These are phyloP conservation scores for Metschnikowia picachoensis DNA, from an alignment of 805 yeast genomes.

Conservation along the genomic window DNA sequence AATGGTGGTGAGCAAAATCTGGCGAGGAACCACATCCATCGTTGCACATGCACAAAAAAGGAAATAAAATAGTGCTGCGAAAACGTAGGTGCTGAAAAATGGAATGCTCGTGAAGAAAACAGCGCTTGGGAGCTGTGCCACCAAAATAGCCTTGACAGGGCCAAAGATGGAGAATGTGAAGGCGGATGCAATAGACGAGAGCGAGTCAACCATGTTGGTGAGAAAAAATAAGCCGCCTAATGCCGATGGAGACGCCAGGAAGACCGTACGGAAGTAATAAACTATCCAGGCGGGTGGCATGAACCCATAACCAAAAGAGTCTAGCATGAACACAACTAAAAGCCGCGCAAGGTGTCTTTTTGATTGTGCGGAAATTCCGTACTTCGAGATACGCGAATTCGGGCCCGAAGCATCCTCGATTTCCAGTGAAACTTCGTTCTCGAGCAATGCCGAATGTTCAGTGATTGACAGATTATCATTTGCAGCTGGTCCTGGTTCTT, in stretches of 20 bases:
- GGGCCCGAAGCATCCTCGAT: background rate
- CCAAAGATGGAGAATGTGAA: constrained; percentile 63
- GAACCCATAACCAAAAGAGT: constrained; percentile 84
- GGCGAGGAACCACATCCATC: constrained; percentile 93
- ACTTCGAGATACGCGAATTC: constrained; percentile 9
- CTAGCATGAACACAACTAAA: constrained; percentile 67
- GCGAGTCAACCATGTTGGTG: constrained; percentile 58
- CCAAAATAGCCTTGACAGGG: constrained; percentile 70
- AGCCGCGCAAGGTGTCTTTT: constrained; percentile 43
- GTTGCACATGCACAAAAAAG: constrained; percentile 48
- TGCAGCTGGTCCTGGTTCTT: background rate
- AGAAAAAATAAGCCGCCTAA: constrained; percentile 67
- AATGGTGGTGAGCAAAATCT: constrained; percentile 67
- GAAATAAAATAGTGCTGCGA: constrained; percentile 57
- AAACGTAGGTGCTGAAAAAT: constrained; percentile 20
- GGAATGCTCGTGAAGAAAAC: constrained; percentile 47
- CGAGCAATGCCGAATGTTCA: constrained; percentile 7
- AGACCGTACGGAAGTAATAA: constrained; percentile 65
- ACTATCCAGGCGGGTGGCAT: constrained; percentile 89
- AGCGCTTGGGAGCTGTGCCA: constrained; percentile 78
- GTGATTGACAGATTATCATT: background rate
- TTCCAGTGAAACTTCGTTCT: constrained; percentile 2
- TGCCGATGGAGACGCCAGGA: constrained; percentile 48
- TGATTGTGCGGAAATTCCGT: constrained; percentile 43
- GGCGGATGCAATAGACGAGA: constrained; percentile 77